Evolutionary conservation across 441 rosid species (phyloP).

Genomic region (Bruguiera hainesii): DNA sequence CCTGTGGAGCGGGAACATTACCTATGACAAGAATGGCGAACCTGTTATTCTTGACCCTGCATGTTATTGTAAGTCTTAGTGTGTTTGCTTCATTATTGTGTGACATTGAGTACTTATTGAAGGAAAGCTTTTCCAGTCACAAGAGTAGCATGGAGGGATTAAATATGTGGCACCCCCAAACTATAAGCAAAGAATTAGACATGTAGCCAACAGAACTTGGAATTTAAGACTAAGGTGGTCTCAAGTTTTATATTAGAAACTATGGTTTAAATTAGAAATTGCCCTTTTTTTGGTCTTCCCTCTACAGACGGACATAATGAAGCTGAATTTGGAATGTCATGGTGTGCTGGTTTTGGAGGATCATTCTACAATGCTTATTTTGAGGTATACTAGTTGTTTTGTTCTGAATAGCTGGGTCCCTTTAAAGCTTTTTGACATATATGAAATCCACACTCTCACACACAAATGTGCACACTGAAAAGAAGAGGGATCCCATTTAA

Average conservation of each 20-base stretch:
- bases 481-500: too few species aligned
- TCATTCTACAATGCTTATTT: slow-evolving; percentile 78
- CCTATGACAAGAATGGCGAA: slow-evolving; percentile 64
- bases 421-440: too few species aligned
- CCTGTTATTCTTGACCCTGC: slow-evolving; percentile 97
- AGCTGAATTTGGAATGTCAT: slow-evolving; percentile 96
- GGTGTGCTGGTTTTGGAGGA: slow-evolving; percentile 95
- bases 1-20: slow-evolving; percentile 91
- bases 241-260: not conserved
- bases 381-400: slow-evolving; percentile 38
- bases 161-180: not conserved
- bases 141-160: not conserved
- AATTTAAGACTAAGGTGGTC: not conserved
- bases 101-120: not conserved
- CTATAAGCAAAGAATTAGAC: not conserved
- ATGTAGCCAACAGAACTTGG: not conserved
- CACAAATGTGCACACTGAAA: too few species aligned
- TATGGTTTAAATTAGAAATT: not conserved
- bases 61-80: slow-evolving; percentile 65
- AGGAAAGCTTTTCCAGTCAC: too few species aligned
- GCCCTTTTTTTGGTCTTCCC: not conserved
- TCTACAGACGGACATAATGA: slow-evolving; percentile 78
- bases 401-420: too few species aligned
- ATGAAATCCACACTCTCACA: too few species aligned
- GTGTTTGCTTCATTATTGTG: slow-evolving; percentile 5